Evolutionary conservation across 768 basidiomycete genomes (phyloP), one percentile per base, ranked within the genome.

Genomic region (Boletus edulis): DNA sequence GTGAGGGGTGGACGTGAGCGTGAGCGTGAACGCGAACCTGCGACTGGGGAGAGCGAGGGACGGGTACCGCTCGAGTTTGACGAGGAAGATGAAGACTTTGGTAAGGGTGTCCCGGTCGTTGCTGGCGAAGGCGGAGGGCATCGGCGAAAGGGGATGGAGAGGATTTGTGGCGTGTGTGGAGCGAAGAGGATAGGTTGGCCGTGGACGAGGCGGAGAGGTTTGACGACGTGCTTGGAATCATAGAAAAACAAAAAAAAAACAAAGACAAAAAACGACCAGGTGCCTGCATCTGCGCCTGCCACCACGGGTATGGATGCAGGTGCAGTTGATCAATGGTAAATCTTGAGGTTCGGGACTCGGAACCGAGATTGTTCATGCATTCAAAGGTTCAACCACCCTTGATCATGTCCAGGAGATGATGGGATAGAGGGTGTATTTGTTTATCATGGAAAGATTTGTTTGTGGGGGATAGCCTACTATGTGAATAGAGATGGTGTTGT

Each of bases 1-100:
- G 64, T 67, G 7, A 42, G 42, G 18, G 46, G 52, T n/a, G 59
- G 55, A 5, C 43, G 54, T 12, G 45, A 47, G 20, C n/a, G n/a
- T n/a, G n/a, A n/a, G n/a, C 43, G 59, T 12, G 45, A 47, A 15
- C 46, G 42, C 20, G 57, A 17, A n/a, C 34, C 27, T 42, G 47
- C 9, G 8, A 45, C 18, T 9, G 49, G 10, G 34, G 48, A 47
- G 5, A 38, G 20, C 1, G 55, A 50, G 12, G 60, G 51, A n/a
- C 62, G 57, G 1, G 75, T 76, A 0, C 72, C 73, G 11, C 69
- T 79, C n/a, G 75, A 78, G 61, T 87, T 88, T 63, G 85, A 85
- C 49, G 84, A 87, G 62, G 82, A 84, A 54, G 87, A 87, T 51
- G 85, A 87, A 52, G 84, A 85, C 46, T 83, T 86, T 57, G 61